Evolutionary conservation across 306 rosid species (phyloP), one percentile per base, ranked within the genome.

Genomic region (Sphenostylis stenocarpa): DNA sequence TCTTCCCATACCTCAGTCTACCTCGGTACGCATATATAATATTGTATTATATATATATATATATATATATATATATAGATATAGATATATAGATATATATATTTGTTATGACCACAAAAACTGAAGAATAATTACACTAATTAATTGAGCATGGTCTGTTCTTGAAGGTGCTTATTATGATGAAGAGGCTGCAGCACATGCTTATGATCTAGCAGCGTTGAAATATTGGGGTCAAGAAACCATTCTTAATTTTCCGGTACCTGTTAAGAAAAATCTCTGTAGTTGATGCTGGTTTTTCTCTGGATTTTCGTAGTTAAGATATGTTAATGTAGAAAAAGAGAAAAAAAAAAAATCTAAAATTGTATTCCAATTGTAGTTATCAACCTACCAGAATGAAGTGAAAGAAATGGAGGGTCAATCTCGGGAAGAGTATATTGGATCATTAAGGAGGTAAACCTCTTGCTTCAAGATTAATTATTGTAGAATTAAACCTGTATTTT

Each of bases 181-280:
- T 72, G 98, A 94, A 86, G 92, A 85, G 39, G 88, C 95, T 0
- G 98, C 98, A 60, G 96, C 96, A 87, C 98, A 87, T 90, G 95
- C 98, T 34, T 94, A 94, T 81, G 98, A 94, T 78, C 84, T 92
- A 75, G 98, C 98, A 36, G 98, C 98, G 78, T 84, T 94, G 80
- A 94, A 94, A 82, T 92, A 94, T 60, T 94, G 98, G 98, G 97
- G 98, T 80, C 90, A 77, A 38, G 94, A 86, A 16, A 88, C 97
- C 66, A 85, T 89, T 48, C 95, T 94, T 62, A 94, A 94, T 82
- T 92, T 92, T 78, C 93, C 92, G 64, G 98, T 77, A 47, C 31
- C 26, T 53, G 10, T n/a, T n/a, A n/a, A n/a, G n/a, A n/a, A n/a
- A n/a, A n/a, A n/a, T n/a, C n/a, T n/a, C n/a, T n/a, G n/a, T n/a